These are phyloP conservation scores for Cordyceps cicadae DNA, from an alignment of 2,329 filamentous ascomycete genomes.

Conservation along the genomic window DNA sequence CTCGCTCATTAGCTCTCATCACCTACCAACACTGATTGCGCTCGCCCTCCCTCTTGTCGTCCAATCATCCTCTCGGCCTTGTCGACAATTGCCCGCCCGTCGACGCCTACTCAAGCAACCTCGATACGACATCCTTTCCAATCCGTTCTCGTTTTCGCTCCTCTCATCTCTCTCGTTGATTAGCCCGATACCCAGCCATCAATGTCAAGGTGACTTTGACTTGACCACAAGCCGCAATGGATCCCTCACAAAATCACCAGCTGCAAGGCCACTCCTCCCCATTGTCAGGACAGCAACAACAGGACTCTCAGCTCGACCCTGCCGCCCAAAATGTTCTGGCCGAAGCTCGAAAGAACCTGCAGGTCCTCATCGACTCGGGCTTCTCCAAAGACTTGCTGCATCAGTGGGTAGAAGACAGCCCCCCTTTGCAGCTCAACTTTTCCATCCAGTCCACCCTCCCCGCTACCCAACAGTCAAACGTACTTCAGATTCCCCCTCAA, in stretches of 20 bases:
- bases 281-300: constrained; percentile 16
- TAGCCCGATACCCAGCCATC: constrained; percentile 2
- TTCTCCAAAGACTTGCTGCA: constrained; percentile 35
- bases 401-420: constrained; percentile 32
- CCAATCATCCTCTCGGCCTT: background rate
- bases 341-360: constrained; percentile 37
- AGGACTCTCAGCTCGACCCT: constrained; percentile 23
- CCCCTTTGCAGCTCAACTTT: constrained; percentile 24
- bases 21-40: background rate
- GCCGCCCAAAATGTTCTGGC: constrained; percentile 36
- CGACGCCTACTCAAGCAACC: background rate
- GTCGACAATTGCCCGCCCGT: background rate
- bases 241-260: constrained; percentile 23
- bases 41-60: background rate
- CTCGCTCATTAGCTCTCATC: background rate
- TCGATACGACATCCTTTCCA: background rate
- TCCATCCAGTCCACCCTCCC: constrained; percentile 10
- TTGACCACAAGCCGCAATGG: constrained; percentile 20
- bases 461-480: constrained; percentile 5
- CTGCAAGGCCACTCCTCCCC: constrained; percentile 20
- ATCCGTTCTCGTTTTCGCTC: too few species aligned
- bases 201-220: constrained; percentile 21
- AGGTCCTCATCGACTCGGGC: constrained; percentile 37
- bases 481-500: constrained; percentile 13
- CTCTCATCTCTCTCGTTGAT: too few species aligned